Evolutionary conservation across 139 green algal genomes (phyloP).

Genomic region (Chlorokybus atmophyticus): DNA sequence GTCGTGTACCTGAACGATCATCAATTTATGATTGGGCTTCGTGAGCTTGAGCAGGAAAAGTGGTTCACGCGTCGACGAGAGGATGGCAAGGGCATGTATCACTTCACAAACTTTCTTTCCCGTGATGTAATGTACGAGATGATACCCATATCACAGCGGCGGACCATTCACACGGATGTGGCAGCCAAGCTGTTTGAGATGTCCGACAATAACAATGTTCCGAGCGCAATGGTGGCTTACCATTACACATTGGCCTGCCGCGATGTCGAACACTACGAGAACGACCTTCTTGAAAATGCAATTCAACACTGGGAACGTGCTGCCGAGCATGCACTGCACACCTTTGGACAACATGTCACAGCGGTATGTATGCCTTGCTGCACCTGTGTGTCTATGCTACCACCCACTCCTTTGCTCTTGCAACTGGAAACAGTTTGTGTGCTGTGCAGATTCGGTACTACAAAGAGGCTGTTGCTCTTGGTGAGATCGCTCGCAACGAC

Average conservation of each 20-base stretch:
- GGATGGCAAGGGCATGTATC: slow-evolving; percentile 21
- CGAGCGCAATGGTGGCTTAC: slow-evolving; percentile 47
- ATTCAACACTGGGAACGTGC: slow-evolving; percentile 7
- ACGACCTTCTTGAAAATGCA: slow-evolving; percentile 8
- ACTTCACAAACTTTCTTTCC: slow-evolving; percentile 24
- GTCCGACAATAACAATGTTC: neutral
- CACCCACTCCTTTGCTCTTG: too few relatives aligned
- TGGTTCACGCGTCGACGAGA: slow-evolving; percentile 26
- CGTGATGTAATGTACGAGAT: slow-evolving; percentile 53
- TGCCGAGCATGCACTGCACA: slow-evolving; percentile 6
- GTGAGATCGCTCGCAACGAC: neutral
- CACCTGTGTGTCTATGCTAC: too few relatives aligned
- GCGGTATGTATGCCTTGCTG: neutral
- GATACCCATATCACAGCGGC: slow-evolving; percentile 46
- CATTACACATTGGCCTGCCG: slow-evolving; percentile 51
- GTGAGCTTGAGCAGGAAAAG: slow-evolving; percentile 30
- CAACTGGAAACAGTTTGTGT: too few relatives aligned
- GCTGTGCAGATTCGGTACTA: slow-evolving; percentile 7
- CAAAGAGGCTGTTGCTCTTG: slow-evolving; percentile 2
- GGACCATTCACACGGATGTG: slow-evolving; percentile 45
- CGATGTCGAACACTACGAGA: slow-evolving; percentile 24
- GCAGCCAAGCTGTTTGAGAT: slow-evolving; percentile 15
- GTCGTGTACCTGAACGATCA: neutral
- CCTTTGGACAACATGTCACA: slow-evolving; percentile 4
- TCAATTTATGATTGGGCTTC: slow-evolving; percentile 6